Evolutionary conservation across 257 asterid species (phyloP).

Genomic region (Catharanthus roseus): DNA sequence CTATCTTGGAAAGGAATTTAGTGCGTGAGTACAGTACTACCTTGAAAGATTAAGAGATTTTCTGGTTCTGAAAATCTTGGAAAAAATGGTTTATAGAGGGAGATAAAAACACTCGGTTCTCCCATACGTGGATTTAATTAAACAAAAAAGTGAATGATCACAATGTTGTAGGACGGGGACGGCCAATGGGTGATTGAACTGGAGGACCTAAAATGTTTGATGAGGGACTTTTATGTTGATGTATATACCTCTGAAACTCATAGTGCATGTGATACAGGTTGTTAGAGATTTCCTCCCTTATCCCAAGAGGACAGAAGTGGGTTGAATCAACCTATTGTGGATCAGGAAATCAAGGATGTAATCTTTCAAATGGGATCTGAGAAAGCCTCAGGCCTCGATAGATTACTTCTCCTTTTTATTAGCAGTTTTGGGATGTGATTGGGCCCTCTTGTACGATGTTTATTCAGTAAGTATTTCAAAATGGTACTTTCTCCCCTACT

Average conservation of each 20-base stretch:
- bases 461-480: not conserved
- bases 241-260: not conserved
- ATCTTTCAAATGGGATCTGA: not conserved
- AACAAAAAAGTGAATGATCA: not conserved
- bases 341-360: no score
- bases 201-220: not conserved
- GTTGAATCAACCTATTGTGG: no score
- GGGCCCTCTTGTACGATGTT: not conserved
- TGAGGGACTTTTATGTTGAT: not conserved
- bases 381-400: not conserved
- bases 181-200: not conserved
- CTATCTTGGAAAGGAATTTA: not conserved
- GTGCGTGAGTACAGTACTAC: not conserved
- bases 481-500: not conserved
- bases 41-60: not conserved
- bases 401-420: not conserved
- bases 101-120: not conserved
- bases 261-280: not conserved
- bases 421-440: not conserved
- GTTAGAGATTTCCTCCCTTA: not conserved
- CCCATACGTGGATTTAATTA: not conserved
- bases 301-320: not conserved
- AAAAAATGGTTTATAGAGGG: not conserved
- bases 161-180: not conserved
- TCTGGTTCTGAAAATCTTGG: no score